Percentiles rank a stretch among this genome's conserved stretches.
phyloP scores from a whole-genome alignment of 1,284 basidiomycete genomes.

The Ustilago sp. region DNA sequence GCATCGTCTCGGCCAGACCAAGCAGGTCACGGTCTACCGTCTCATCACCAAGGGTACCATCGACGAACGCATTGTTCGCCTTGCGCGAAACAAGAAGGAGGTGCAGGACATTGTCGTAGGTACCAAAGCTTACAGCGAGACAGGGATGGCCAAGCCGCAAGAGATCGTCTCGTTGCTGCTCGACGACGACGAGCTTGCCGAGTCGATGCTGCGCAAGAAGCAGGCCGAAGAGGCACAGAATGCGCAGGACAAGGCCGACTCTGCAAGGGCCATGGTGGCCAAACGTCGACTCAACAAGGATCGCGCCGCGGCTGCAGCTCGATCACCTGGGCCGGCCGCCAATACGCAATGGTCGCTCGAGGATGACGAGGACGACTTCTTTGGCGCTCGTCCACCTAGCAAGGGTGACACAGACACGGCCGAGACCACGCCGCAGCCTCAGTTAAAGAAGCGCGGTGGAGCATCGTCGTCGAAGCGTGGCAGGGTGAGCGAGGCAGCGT shows the following conservation, averaged over 20 bases:
- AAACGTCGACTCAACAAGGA: constrained; percentile 60
- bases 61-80: constrained; percentile 93
- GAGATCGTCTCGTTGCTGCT: constrained; percentile 96
- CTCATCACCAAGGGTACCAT: constrained; percentile 97
- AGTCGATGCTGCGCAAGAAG: constrained; percentile 68
- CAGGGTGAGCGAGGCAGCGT: constrained; percentile 35
- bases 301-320: constrained; percentile 43
- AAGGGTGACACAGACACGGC: constrained; percentile 48
- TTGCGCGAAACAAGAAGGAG: constrained; percentile 66
- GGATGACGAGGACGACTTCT: constrained; percentile 69
- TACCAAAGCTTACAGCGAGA: constrained; percentile 79
- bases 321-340: constrained; percentile 31
- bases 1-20: constrained; percentile 96
- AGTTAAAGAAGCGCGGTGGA: constrained; percentile 26
- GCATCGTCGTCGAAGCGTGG: constrained; percentile 26
- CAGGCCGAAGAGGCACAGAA: constrained; percentile 67
- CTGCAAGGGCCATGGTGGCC: constrained; percentile 63
- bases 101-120: constrained; percentile 97
- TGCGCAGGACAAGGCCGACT: constrained; percentile 66
- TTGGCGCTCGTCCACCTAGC: constrained; percentile 57
- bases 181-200: constrained; percentile 82
- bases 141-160: constrained; percentile 85
- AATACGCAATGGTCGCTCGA: constrained; percentile 62
- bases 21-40: constrained; percentile 98
- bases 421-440: constrained; percentile 50